These are phyloP conservation scores for Phytopythium sindhum DNA, from an alignment of 352 stramenopile genomes.

Conservation along the genomic window DNA sequence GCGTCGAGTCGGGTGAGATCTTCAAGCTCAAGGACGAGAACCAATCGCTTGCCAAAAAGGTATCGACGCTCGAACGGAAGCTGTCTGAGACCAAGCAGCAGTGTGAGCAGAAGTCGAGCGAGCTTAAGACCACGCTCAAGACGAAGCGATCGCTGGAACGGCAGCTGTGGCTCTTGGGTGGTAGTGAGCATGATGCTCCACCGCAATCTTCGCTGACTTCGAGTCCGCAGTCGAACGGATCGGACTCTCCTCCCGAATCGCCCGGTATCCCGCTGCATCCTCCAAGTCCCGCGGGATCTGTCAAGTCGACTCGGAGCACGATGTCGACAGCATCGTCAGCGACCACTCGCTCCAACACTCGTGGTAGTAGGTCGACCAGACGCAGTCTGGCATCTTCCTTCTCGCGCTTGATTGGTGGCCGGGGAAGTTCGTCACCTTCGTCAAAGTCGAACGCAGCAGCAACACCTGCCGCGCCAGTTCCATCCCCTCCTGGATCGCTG, in stretches of 20 bases:
- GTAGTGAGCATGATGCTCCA: slow-evolving; percentile 23
- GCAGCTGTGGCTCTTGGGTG: slow-evolving; percentile 42
- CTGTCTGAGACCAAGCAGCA: slow-evolving; percentile 43
- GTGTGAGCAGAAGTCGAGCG: slow-evolving; percentile 42
- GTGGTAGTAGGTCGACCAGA: neutral
- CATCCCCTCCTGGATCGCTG: neutral
- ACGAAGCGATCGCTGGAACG: slow-evolving; percentile 41
- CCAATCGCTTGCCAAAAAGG: slow-evolving; percentile 35
- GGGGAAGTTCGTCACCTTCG: neutral
- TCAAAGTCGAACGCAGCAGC: neutral
- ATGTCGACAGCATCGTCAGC: slow-evolving; percentile 38
- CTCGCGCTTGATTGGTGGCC: slow-evolving; percentile 7
- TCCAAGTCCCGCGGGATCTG: slow-evolving; percentile 45
- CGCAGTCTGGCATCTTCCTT: slow-evolving; percentile 7
- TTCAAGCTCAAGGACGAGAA: slow-evolving; percentile 73
- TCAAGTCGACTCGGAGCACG: slow-evolving; percentile 38
- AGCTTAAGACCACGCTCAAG: slow-evolving; percentile 38
- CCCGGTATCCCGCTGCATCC: slow-evolving; percentile 7
- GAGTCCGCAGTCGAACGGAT: slow-evolving; percentile 5
- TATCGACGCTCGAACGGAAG: slow-evolving; percentile 23
- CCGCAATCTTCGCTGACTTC: slow-evolving; percentile 13
- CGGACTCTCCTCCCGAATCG: slow-evolving; percentile 1
- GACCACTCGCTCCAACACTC: slow-evolving; percentile 15
- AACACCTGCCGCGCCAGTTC: neutral
- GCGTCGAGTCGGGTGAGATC: slow-evolving; percentile 75